phyloP scores from a whole-genome alignment of 106 monocot species.

The Amphibolis antarctica region DNA sequence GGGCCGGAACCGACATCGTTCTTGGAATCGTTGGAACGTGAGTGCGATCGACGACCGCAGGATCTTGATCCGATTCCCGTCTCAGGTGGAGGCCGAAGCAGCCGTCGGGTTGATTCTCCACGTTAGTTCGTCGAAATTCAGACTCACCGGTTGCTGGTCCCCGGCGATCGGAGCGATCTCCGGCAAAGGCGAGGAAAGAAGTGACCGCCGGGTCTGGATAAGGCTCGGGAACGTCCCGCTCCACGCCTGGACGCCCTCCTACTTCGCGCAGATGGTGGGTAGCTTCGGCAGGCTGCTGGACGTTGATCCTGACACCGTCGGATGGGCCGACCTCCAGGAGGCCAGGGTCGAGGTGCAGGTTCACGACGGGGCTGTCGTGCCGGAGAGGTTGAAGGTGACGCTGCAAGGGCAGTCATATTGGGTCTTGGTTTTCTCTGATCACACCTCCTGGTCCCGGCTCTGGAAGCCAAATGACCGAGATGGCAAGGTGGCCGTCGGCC shows the following conservation, averaged over 20 bases:
- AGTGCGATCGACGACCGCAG: neutral
- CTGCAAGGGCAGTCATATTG: slow-evolving; percentile 3
- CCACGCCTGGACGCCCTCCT: slow-evolving; percentile 3
- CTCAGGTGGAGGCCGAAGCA: neutral
- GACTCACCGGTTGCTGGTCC: neutral
- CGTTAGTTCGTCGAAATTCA: neutral
- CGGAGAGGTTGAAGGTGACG: neutral
- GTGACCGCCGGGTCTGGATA: neutral
- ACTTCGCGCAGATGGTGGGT: neutral
- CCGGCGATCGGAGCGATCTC: neutral
- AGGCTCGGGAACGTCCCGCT: neutral
- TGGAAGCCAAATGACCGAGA: no score
- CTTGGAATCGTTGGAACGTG: neutral
- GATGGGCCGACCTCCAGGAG: neutral
- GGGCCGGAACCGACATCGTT: no score
- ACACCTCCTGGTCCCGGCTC: no score
- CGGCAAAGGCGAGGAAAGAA: no score
- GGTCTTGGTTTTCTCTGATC: no score
- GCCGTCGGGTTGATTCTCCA: neutral
- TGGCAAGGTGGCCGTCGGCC: no score
- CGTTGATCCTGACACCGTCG: slow-evolving; percentile 2
- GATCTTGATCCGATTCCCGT: neutral
- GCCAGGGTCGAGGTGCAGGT: slow-evolving; percentile 4
- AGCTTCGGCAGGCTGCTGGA: slow-evolving; percentile 5
- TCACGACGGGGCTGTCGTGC: neutral